These are phyloP conservation scores for Chalciporus pseudorubinellus DNA, from an alignment of 768 basidiomycete genomes.

Conservation along the genomic window DNA sequence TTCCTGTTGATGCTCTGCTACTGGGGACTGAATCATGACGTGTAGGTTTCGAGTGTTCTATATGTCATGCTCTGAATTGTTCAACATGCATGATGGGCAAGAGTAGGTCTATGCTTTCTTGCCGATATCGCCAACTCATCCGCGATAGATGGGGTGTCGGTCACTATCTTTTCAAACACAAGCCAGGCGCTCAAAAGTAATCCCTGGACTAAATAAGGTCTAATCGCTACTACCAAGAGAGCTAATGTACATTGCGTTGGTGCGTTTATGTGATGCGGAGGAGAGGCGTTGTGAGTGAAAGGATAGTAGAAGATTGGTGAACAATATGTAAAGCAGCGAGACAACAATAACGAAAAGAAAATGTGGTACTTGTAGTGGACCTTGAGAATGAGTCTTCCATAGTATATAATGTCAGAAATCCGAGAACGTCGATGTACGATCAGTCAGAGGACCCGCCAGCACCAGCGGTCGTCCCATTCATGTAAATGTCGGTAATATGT, in stretches of 20 bases:
- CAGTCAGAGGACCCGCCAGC: slow-evolving; percentile 15
- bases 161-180: slow-evolving; percentile 51
- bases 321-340: not conserved
- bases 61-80: slow-evolving; percentile 69
- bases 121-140: slow-evolving; percentile 6
- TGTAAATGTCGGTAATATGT: slow-evolving; percentile 43
- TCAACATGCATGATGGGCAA: slow-evolving; percentile 57
- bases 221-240: not conserved
- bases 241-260: slow-evolving; percentile 4
- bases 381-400: no score
- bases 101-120: slow-evolving; percentile 38
- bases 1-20: not conserved
- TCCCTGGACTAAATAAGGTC: not conserved
- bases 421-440: not conserved
- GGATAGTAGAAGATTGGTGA: not conserved
- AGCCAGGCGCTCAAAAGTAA: not conserved
- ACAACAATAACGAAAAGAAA: not conserved
- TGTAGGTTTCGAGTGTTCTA: slow-evolving; percentile 67
- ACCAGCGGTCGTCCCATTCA: slow-evolving; percentile 13
- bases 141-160: slow-evolving; percentile 53
- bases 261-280: not conserved
- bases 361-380: no score
- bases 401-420: not conserved
- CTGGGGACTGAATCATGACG: not conserved
- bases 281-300: not conserved